phyloP scores from a whole-genome alignment of 2,329 filamentous ascomycete species.

The Fusarium mangiferae region DNA sequence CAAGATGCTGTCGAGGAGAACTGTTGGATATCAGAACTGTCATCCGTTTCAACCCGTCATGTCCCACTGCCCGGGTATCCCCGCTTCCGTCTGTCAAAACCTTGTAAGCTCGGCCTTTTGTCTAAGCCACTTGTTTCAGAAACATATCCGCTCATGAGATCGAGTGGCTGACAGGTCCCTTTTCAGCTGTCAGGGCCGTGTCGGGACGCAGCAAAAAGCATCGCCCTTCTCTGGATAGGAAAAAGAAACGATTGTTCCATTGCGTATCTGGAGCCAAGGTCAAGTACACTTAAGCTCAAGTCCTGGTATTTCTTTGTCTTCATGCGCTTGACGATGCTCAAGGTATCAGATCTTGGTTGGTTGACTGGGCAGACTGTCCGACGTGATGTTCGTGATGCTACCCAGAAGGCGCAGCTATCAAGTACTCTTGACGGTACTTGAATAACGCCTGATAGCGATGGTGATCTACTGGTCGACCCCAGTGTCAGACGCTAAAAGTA shows the following conservation, averaged over 20 bases:
- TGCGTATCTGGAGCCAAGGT: neutral
- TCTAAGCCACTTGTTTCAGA: conserved; percentile 45
- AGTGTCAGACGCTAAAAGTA: conserved; percentile 18
- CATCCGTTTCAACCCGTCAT: conserved; percentile 27
- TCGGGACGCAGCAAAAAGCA: conserved; percentile 30
- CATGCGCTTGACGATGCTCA: neutral
- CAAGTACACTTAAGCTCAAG: neutral
- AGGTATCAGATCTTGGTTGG: neutral
- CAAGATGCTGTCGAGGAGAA: conserved; percentile 15
- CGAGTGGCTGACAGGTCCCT: conserved; percentile 34
- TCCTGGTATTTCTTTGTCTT: neutral
- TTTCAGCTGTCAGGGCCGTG: conserved; percentile 21
- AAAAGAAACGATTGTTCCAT: neutral
- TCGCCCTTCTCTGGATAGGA: conserved; percentile 1
- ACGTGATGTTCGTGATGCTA: neutral
- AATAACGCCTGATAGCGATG: neutral
- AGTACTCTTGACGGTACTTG: conserved; percentile 12
- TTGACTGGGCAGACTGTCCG: neutral
- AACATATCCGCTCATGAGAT: conserved; percentile 18
- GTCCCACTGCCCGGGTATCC: conserved; percentile 13
- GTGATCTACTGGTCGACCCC: conserved; percentile 7
- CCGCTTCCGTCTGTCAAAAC: conserved; percentile 1
- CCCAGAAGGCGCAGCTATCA: neutral
- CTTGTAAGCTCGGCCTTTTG: conserved; percentile 30
- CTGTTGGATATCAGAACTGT: conserved; percentile 23